A percentile compares a stretch with the other conserved stretches of the same genome.
Conservation (phyloP, 345 rosid species). For the Gossypium mustelinum region DNA sequence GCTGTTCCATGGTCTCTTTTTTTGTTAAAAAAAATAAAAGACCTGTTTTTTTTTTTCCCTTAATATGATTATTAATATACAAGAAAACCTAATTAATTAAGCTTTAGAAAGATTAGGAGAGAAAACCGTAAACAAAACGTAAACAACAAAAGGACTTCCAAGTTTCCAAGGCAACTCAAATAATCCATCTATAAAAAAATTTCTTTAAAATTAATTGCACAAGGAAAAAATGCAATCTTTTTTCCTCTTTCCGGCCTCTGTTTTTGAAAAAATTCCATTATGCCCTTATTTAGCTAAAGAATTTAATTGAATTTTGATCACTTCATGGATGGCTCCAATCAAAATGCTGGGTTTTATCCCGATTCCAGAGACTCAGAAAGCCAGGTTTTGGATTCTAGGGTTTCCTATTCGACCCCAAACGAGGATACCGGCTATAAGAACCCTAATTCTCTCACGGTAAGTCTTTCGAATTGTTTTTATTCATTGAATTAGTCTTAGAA, state of each 20-base stretch:
- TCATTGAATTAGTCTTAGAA: neutral
- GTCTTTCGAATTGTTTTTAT: neutral
- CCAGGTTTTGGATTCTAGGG: slow-evolving; percentile 26
- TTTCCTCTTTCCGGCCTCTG: no score
- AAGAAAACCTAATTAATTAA: no score
- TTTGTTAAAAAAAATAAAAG: neutral
- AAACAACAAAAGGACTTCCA: neutral
- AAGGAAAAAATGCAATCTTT: no score
- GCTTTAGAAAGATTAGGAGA: no score
- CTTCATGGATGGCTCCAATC: slow-evolving; percentile 32
- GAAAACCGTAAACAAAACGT: neutral
- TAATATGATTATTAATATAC: no score
- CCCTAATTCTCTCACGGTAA: slow-evolving; percentile 21
- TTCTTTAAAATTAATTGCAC: no score
- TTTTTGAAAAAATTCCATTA: neutral
- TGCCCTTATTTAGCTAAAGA: neutral
- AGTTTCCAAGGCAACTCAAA: neutral
- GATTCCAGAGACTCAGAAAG: slow-evolving; percentile 13
- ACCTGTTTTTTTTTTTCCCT: neutral
- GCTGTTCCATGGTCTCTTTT: slow-evolving; percentile 7
- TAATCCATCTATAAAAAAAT: no score
- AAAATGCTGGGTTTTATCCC: neutral
- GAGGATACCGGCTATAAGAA: neutral
- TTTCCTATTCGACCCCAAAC: slow-evolving; percentile 14
- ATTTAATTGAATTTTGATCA: neutral